Evolutionary conservation across 2,329 filamentous ascomycete genomes (phyloP), one percentile per base, ranked within the genome.

Genomic region (Phyllosticta capitalensis): DNA sequence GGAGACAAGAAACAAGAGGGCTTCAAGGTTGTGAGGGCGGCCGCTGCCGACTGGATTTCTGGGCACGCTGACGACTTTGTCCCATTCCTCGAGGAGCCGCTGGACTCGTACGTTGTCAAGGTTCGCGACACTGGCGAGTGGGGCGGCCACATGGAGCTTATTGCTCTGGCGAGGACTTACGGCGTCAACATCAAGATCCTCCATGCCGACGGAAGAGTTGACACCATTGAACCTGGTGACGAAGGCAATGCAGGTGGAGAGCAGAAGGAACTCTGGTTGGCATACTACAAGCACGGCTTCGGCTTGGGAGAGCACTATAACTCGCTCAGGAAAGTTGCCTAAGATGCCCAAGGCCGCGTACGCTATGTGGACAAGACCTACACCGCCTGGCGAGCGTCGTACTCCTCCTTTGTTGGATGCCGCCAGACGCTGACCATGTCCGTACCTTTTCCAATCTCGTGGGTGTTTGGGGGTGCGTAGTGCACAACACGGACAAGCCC

Each of bases 221-320:
- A 95, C 71, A 86, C 82, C 65, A 89, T 97, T 63, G 79, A 81
- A 66, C 80, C 83, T 6, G 75, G 69, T 12, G 78, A 75, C 20
- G 69, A 65, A 22, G 69, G 67, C 6, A 72, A 65, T 17, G 74
- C 75, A 21, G 70, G 6, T n/a, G 68, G 67, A 1, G 71, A 73
- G 57, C 78, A 75, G 64, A 82, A 82, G 66, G 83, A 83, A 65
- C 81, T 95, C 55, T 97, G 94, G 92, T 73, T 99, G 73, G 92
- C 91, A 38, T 99, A 97, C 74, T 97, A 97, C 74, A 82, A 89
- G 67, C 91, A 96, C 76, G 90, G 89, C 54, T 97, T 95, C 72
- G 92, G 92, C 1, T 77, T 99, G 55, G 94, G 94, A 12, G 94
- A 97, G 77, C 94, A 99, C 75, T 99, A 99, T 75, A 99, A 99